These are phyloP conservation scores for Furcasterigmium sp. DNA, from an alignment of 2,329 filamentous ascomycete species.

Conservation along the genomic window DNA sequence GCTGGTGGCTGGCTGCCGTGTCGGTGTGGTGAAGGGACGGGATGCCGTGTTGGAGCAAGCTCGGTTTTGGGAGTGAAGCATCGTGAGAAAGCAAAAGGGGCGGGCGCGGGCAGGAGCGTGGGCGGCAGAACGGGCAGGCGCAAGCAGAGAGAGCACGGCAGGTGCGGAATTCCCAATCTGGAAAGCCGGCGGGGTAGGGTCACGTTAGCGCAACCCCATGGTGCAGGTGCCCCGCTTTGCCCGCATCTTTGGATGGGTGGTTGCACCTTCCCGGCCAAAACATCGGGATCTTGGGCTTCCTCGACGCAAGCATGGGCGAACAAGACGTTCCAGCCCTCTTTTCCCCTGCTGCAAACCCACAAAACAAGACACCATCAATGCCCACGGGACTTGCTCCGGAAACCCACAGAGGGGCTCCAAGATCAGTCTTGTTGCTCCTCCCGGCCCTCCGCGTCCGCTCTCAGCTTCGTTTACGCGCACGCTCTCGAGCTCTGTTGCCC, in stretches of 20 bases:
- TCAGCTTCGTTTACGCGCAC: too few species aligned
- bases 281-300: too few species aligned
- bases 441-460: too few species aligned
- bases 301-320: too few species aligned
- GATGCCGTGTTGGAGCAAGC: slow-evolving; percentile 2
- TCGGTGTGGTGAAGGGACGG: too few species aligned
- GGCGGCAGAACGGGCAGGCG: neutral
- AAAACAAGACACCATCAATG: slow-evolving; percentile 4
- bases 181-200: neutral
- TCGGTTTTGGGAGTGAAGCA: neutral
- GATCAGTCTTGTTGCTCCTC: too few species aligned
- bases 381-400: slow-evolving; percentile 6
- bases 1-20: too few species aligned
- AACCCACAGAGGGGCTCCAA: neutral
- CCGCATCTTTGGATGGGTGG: too few species aligned
- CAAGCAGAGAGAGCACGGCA: too few species aligned
- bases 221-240: too few species aligned
- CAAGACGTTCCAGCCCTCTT: neutral
- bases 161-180: neutral
- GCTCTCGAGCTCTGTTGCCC: neutral
- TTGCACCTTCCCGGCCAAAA: too few species aligned
- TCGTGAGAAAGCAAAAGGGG: neutral
- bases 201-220: too few species aligned
- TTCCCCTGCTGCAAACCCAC: neutral
- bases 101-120: neutral